phyloP scores from a whole-genome alignment of 345 rosid genomes.

The Clarkia xantiana region DNA sequence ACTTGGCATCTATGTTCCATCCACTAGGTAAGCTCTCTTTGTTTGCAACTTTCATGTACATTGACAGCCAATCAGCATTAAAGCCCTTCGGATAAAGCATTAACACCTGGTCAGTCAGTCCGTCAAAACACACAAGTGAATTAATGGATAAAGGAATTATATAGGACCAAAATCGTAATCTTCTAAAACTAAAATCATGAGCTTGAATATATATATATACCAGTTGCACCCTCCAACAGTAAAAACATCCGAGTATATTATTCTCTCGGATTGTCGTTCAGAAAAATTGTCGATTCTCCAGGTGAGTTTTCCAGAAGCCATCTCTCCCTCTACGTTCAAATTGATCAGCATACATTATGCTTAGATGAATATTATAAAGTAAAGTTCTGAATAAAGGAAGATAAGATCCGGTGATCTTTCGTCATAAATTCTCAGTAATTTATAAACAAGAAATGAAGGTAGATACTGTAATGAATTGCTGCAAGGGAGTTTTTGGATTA shows the following conservation, averaged over 20 bases:
- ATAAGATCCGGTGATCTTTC: too few relatives aligned
- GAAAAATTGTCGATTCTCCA: conserved; percentile 8
- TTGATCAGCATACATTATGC: too few relatives aligned
- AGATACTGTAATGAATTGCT: too few relatives aligned
- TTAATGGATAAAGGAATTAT: background rate
- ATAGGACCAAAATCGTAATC: background rate
- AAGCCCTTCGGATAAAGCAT: background rate
- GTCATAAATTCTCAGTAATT: too few relatives aligned
- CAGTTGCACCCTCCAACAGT: conserved; percentile 6
- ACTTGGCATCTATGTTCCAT: conserved; percentile 3
- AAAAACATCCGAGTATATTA: background rate
- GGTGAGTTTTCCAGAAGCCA: background rate
- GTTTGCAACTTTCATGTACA: conserved; percentile 3
- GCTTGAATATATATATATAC: background rate
- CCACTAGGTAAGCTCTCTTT: background rate
- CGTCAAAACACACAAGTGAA: background rate
- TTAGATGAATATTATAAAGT: too few relatives aligned
- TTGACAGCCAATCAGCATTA: background rate
- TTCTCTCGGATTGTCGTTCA: background rate
- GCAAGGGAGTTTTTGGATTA: too few relatives aligned
- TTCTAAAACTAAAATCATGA: background rate
- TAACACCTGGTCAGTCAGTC: background rate
- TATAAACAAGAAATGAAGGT: too few relatives aligned
- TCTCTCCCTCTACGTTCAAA: too few relatives aligned
- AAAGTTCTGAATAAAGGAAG: too few relatives aligned